Conservation (phyloP, 495 filamentous ascomycete genomes). For the Daldinia bambusicola region DNA sequence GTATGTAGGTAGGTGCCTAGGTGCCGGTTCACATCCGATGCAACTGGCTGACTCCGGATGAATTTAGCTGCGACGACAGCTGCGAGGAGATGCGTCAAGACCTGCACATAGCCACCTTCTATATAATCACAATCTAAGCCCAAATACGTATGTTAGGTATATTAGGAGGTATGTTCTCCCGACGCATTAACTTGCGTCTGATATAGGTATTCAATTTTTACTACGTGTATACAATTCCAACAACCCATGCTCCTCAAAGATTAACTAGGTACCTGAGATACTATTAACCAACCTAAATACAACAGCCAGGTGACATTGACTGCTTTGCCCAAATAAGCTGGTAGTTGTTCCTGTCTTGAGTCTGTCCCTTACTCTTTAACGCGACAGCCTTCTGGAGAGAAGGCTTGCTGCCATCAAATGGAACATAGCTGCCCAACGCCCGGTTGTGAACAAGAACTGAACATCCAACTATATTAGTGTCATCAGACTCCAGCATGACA, state of each 20-base stretch:
- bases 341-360: conserved; percentile 2
- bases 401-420: background rate
- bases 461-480: background rate
- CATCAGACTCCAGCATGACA: background rate
- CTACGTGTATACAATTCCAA: too few relatives aligned
- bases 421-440: background rate
- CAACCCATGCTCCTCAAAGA: too few relatives aligned
- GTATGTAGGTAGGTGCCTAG: background rate
- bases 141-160: too few relatives aligned
- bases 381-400: background rate
- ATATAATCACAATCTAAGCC: too few relatives aligned
- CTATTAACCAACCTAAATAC: conserved; percentile 8
- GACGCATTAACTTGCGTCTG: too few relatives aligned
- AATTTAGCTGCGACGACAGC: too few relatives aligned
- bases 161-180: too few relatives aligned
- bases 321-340: background rate
- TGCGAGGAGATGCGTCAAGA: too few relatives aligned
- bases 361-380: background rate
- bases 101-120: too few relatives aligned
- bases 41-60: too few relatives aligned
- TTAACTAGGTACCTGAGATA: too few relatives aligned
- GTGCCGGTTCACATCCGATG: background rate
- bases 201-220: too few relatives aligned
- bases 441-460: background rate
- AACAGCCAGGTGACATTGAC: background rate